Evolutionary conservation across 306 rosid species (phyloP).

Genomic region (Sophora flavescens): DNA sequence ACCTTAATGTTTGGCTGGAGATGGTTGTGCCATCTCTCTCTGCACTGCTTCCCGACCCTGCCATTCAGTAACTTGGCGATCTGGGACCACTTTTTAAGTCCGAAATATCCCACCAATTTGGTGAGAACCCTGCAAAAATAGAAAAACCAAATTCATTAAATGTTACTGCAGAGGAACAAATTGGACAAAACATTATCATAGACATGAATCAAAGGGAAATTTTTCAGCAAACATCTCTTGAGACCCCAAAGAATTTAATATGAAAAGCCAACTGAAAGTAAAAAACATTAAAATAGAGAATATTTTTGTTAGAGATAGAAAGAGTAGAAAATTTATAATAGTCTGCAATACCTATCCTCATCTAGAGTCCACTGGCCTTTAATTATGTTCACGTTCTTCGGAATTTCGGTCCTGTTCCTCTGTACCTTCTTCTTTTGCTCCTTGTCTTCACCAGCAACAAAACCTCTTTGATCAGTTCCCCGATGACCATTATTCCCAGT

Average conservation of each 20-base stretch:
- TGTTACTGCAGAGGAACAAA: no score
- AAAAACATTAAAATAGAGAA: not conserved
- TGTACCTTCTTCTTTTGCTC: not conserved
- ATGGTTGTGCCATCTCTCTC: no score
- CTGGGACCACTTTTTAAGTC: no score
- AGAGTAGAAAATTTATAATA: not conserved
- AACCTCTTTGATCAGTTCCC: not conserved
- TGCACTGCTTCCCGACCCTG: no score
- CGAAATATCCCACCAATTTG: no score
- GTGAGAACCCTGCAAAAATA: no score
- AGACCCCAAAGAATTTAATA: not conserved
- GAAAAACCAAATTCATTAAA: no score
- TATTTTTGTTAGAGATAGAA: not conserved
- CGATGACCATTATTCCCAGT: not conserved
- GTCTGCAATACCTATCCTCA: conserved; percentile 63
- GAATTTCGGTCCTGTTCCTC: conserved; percentile 22
- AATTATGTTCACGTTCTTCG: conserved; percentile 33
- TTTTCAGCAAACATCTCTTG: not conserved
- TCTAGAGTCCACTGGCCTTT: conserved; percentile 77
- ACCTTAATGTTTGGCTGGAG: no score
- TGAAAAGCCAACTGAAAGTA: not conserved
- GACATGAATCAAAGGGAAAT: not conserved
- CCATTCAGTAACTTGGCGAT: no score
- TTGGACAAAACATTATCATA: not conserved
- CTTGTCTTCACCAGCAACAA: not conserved